Evolutionary conservation across 139 green algal species (phyloP).

Genomic region (Chlorella sp.): DNA sequence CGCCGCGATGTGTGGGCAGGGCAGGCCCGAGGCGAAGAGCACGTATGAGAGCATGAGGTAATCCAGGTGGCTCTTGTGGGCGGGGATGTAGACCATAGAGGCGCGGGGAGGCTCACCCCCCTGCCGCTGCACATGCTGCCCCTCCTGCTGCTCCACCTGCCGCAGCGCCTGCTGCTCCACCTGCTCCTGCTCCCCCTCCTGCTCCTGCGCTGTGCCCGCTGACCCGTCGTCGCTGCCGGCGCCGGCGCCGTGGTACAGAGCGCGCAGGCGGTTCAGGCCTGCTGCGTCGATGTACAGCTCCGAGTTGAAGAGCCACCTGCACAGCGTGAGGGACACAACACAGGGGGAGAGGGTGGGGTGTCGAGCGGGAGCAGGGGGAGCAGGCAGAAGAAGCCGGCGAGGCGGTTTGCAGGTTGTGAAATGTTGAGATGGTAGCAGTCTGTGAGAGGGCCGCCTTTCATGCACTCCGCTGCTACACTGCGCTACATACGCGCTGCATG

Average conservation of each 20-base stretch:
- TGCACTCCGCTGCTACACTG: too few species aligned
- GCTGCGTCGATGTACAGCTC: conserved; percentile 29
- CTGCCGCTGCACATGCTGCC: neutral
- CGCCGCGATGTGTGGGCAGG: conserved; percentile 56
- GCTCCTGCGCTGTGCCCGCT: neutral
- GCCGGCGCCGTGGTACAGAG: neutral
- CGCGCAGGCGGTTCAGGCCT: conserved; percentile 13
- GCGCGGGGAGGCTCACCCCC: neutral
- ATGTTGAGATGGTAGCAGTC: neutral
- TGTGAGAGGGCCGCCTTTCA: too few species aligned
- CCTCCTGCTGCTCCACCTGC: neutral
- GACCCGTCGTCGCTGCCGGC: too few species aligned
- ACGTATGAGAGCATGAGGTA: conserved; percentile 58
- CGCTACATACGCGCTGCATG: too few species aligned
- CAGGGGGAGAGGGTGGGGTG: neutral
- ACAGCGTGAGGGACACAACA: neutral
- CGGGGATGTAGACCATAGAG: conserved; percentile 44
- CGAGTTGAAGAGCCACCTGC: conserved; percentile 32
- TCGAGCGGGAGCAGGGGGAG: neutral
- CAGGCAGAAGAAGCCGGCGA: neutral
- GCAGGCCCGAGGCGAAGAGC: conserved; percentile 45
- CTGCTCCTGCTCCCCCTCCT: neutral
- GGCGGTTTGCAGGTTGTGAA: neutral
- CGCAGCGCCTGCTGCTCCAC: neutral
- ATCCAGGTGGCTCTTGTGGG: conserved; percentile 61